A percentile compares a stretch with the other conserved stretches of the same genome.
Conservation (phyloP, 2,329 filamentous ascomycete species). For the Incumbomyces delicatus region DNA sequence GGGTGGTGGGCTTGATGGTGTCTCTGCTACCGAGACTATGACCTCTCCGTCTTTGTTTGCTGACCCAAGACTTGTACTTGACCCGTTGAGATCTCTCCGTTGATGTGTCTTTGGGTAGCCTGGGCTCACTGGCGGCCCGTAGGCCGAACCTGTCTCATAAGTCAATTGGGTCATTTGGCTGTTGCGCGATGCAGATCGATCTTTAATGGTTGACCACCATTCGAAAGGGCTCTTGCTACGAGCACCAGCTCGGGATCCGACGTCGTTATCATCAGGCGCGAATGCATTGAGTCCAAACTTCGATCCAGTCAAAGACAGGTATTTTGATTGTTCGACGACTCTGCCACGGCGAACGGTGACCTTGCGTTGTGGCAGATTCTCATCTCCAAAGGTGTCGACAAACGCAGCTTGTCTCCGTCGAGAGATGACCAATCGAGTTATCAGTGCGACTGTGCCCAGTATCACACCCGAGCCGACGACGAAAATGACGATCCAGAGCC, state of each 20-base stretch:
- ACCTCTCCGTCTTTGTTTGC: slow-evolving; percentile 1
- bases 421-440: slow-evolving; percentile 11
- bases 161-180: slow-evolving; percentile 2
- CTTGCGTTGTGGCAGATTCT: slow-evolving; percentile 16
- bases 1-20: neutral
- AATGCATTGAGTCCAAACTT: slow-evolving; percentile 20
- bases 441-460: slow-evolving; percentile 10
- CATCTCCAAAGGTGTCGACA: slow-evolving; percentile 9
- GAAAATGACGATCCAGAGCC: slow-evolving; percentile 20
- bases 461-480: slow-evolving; percentile 22
- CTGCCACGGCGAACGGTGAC: slow-evolving; percentile 20
- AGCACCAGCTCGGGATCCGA: slow-evolving; percentile 9
- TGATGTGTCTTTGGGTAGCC: neutral
- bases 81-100: neutral
- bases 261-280: slow-evolving; percentile 16
- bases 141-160: neutral
- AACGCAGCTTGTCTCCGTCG: slow-evolving; percentile 10
- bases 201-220: slow-evolving; percentile 20
- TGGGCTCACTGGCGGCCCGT: neutral
- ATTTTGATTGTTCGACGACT: slow-evolving; percentile 19
- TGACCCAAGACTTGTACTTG: slow-evolving; percentile 1
- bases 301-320: slow-evolving; percentile 22
- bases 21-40: neutral
- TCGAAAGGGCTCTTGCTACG: slow-evolving; percentile 20
- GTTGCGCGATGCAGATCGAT: slow-evolving; percentile 6